phyloP scores from a whole-genome alignment of 352 stramenopile species.

The Pythium graminicola region DNA sequence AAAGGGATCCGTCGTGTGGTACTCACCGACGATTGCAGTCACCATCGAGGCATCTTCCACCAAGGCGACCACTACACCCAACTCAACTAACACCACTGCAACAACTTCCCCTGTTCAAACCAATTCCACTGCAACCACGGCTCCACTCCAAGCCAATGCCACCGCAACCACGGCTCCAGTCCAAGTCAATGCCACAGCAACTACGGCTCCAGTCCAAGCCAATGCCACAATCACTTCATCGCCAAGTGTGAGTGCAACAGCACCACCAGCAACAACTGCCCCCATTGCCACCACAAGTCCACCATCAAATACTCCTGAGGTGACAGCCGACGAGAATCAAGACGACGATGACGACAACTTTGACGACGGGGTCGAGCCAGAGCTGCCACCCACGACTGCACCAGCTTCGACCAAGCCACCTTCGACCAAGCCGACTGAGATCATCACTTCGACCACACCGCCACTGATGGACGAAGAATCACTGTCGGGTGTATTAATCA shows the following conservation, averaged over 20 bases:
- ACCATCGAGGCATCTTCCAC: conserved; percentile 6
- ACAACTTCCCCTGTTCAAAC: no score
- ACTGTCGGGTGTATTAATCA: conserved; percentile 13
- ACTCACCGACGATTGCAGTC: conserved; percentile 33
- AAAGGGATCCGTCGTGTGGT: conserved; percentile 51
- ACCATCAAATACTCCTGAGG: not conserved
- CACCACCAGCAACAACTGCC: not conserved
- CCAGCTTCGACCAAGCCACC: not conserved
- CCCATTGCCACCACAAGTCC: not conserved
- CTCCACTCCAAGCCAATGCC: no score
- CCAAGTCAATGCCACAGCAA: no score
- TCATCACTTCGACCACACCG: not conserved
- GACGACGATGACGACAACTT: conserved; percentile 20
- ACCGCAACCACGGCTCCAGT: no score
- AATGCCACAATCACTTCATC: not conserved
- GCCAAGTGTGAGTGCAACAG: not conserved
- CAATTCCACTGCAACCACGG: no score
- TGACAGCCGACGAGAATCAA: conserved; percentile 5
- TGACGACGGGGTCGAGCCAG: conserved; percentile 23
- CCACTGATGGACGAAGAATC: not conserved
- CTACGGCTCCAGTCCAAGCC: no score
- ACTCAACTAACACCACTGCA: no score
- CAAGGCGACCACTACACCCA: not conserved
- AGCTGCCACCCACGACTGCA: conserved; percentile 8
- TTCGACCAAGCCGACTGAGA: not conserved